Evolutionary conservation across 208 protist species (phyloP).

Genomic region (Trichomonas gallinae): DNA sequence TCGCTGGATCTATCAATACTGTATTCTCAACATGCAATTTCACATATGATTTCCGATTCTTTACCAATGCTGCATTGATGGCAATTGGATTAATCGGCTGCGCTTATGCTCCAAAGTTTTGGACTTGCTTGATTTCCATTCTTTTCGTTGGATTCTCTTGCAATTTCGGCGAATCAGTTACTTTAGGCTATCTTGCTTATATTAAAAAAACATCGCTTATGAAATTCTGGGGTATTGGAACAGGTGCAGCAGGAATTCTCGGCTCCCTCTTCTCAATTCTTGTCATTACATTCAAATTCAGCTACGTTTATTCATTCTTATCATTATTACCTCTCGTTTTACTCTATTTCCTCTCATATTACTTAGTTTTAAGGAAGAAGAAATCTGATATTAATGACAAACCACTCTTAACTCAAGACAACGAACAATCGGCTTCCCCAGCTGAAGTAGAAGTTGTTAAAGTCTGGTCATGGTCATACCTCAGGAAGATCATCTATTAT

Average conservation of each 20-base stretch:
- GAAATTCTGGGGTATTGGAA: not conserved
- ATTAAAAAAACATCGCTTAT: not conserved
- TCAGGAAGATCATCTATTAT: not conserved
- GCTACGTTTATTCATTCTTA: not conserved
- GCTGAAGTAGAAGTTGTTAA: not conserved
- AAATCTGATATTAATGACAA: not conserved
- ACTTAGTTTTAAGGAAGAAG: not conserved
- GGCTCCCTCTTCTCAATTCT: not conserved
- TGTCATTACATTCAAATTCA: not conserved
- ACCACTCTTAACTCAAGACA: not conserved
- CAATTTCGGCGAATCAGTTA: conserved; percentile 3
- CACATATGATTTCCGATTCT: not conserved
- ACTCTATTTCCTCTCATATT: not conserved
- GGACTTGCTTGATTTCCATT: not conserved
- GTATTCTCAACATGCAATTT: not conserved
- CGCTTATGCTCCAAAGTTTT: not conserved
- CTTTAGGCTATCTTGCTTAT: not conserved
- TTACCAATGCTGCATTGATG: not conserved
- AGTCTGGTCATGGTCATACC: not conserved
- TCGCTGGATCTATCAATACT: not conserved
- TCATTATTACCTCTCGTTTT: not conserved
- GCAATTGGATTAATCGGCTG: not conserved
- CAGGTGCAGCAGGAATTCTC: not conserved
- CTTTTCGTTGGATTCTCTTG: not conserved
- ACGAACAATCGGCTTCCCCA: not conserved